Evolutionary conservation across 805 yeast species (phyloP), one percentile per base, ranked within the genome.

Genomic region (Starmera amethionina): DNA sequence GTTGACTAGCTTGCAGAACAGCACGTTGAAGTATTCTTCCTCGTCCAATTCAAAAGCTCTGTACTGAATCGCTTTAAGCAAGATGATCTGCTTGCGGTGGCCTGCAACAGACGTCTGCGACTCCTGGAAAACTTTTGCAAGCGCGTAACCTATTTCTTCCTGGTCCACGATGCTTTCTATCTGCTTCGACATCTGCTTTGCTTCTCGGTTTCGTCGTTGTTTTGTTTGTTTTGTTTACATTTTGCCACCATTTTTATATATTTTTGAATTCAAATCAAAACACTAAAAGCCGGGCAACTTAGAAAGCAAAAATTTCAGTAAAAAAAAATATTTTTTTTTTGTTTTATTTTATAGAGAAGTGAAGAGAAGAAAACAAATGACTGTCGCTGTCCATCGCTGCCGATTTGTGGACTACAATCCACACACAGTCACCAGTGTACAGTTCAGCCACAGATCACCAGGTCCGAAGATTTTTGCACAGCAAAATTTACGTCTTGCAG

Each of bases 361-460:
- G 37, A 35, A 34, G 27, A 19, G 12, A 19, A 10, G 30, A n/a
- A 30, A 16, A 5, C 3, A 36, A 12, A 29, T 35, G 39, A 29
- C 28, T 32, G 31, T 47, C 8, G 50, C 48, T 28, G 39, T 90
- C 48, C 97, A 90, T 61, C 76, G 97, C 54, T 84, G 96, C 59
- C 72, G 96, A 40, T 90, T 93, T 63, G 87, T 88, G 61, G 96
- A 90, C 59, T 84, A 77, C 50, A 75, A 81, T 11, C 90, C 97
- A 4, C 88, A 82, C 40, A 76, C 86, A 18, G 81, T 90, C 41
- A 86, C 97, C 0, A 73, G 94, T 1, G 62, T 83, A 39, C 81
- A 85, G 3, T 90, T 88, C 58, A 82, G 90, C 30, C 84, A 77
- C 55, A 56, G 61, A 5, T 73, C 85, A 0, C 62, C 27, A 22